phyloP scores from a whole-genome alignment of 1,284 basidiomycete genomes.

The Apiotrichum sp. region DNA sequence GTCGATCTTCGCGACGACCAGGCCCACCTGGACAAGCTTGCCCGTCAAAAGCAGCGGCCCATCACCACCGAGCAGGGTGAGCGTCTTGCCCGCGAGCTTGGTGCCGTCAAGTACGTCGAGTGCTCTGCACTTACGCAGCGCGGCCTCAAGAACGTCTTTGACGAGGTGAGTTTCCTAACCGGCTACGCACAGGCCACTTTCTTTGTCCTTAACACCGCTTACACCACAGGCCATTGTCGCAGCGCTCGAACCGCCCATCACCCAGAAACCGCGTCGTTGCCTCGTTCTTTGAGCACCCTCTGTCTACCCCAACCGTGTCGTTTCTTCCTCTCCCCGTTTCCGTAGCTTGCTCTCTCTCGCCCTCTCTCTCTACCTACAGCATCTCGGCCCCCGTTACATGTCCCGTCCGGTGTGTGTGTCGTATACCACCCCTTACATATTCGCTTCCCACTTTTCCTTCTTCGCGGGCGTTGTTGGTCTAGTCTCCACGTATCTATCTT shows the following conservation, averaged over 20 bases:
- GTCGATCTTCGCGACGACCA: constrained; percentile 93
- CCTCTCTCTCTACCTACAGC: neutral
- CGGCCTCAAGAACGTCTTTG: constrained; percentile 99
- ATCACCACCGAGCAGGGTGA: constrained; percentile 85
- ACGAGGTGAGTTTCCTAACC: constrained; percentile 62
- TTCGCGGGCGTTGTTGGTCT: neutral
- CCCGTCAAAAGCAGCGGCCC: constrained; percentile 91
- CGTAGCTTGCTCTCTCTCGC: neutral
- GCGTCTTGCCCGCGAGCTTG: constrained; percentile 86
- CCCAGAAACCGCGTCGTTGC: constrained; percentile 72
- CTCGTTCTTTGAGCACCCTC: constrained; percentile 59
- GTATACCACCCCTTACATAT: constrained; percentile 17
- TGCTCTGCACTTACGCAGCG: constrained; percentile 98
- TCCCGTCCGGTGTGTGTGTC: constrained; percentile 11
- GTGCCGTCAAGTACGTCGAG: constrained; percentile 98
- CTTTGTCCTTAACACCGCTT: neutral
- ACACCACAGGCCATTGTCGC: constrained; percentile 86
- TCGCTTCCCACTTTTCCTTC: constrained; percentile 7
- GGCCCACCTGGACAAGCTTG: constrained; percentile 88
- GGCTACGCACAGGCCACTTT: neutral
- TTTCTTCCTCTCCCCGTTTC: neutral
- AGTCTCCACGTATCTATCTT: no score
- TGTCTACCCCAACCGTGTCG: neutral
- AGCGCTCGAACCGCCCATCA: constrained; percentile 90
- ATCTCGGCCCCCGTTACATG: constrained; percentile 14